Percentiles rank a stretch among this genome's conserved stretches.
Evolutionary conservation across 2,329 filamentous ascomycete species (phyloP).

Genomic region (Trichocomaceae sp.): DNA sequence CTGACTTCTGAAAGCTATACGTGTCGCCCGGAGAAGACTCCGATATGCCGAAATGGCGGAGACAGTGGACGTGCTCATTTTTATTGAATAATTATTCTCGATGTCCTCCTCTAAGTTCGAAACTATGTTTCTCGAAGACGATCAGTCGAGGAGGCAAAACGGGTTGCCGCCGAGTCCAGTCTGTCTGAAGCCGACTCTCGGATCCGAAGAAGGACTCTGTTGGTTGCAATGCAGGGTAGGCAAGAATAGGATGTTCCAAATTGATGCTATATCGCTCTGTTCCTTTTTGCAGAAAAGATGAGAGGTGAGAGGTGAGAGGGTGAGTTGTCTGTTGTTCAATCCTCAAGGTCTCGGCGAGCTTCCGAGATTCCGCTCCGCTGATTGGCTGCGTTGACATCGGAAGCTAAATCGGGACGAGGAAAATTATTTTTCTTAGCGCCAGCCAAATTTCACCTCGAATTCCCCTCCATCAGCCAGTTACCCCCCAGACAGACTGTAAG

Average conservation of each 20-base stretch:
- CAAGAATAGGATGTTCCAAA: background rate
- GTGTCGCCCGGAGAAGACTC: conserved; percentile 69
- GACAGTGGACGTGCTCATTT: conserved; percentile 28
- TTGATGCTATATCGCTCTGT: background rate
- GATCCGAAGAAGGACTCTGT: background rate
- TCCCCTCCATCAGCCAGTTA: conserved; percentile 6
- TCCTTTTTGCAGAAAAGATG: background rate
- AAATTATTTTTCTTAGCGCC: conserved; percentile 22
- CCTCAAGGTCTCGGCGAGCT: background rate
- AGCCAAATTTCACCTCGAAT: background rate
- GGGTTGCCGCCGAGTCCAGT: background rate
- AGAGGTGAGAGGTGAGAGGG: too few species aligned
- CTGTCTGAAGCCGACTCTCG: background rate
- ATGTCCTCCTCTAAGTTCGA: background rate
- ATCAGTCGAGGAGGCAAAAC: background rate
- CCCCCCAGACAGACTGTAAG: background rate
- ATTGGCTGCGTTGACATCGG: conserved; percentile 24
- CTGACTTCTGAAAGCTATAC: conserved; percentile 74
- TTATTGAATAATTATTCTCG: background rate
- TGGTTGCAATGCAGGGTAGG: background rate
- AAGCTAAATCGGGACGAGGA: conserved; percentile 28
- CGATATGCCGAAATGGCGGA: conserved; percentile 73
- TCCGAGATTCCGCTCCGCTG: conserved; percentile 21
- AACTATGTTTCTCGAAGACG: background rate
- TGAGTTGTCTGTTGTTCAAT: background rate